Base-by-base conservation (phyloP, 306 rosid species). In the Sesbania bispinosa region DNA sequence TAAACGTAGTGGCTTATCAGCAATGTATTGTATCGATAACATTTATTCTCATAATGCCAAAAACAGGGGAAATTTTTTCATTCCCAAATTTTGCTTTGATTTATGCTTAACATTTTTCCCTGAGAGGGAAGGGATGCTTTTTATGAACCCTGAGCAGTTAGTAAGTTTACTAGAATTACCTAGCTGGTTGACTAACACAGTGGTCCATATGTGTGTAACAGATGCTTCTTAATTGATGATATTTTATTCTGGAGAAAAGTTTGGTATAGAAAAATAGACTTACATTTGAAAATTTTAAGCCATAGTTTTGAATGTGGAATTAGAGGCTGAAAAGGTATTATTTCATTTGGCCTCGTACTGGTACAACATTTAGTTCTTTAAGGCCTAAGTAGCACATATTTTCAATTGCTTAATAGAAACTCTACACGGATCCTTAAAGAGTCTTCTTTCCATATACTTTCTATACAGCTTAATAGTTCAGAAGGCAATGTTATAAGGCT, bases 401-500 rank as follows among this genome's bases (percentile, higher is more conserved):
- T 54, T 47, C 24, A 69, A 66, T 67, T 36, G 65, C 71, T 45
- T 51, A 19, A 32, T 43, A 45, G 47, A 42, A 42, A 46, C 60
- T 67, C 63, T n/a, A n/a, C n/a, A n/a, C n/a, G n/a, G n/a, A n/a
- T n/a, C n/a, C n/a, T n/a, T 51, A 36, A 33, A 59, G 64, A 41
- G 29, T 71, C 29, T 48, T 70, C 54, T 69, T 63, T 63, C 16
- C 70, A 11, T 58, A 38, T 72, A 46, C 36, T 62, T 63, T 69
- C 6, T 63, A 52, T 74, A 62, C 81, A 59, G 77, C 20, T 51
- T 65, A 62, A 53, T 50, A 36, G 36, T 79, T 70, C 64, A 13
- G 51, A 71, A 82, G 82, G 82, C 48, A 67, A 82, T 87, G 78
- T 42, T 82, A 73, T 42, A 60, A 10, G 26, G 14, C 53, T 74